Conservation (phyloP, 331 rosid species). For the Acacia concinna region DNA sequence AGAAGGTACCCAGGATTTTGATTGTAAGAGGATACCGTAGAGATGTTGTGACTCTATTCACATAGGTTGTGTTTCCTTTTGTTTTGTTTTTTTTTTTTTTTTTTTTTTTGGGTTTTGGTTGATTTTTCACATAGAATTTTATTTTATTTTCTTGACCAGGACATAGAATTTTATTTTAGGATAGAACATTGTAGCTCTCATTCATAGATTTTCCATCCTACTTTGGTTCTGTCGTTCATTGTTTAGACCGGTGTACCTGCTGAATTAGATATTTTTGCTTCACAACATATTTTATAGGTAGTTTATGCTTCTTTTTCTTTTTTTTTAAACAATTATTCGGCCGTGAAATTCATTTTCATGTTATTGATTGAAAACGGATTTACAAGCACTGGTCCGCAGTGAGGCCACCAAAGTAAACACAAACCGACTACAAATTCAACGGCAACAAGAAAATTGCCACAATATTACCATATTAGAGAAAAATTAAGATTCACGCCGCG, state of each 20-base stretch:
- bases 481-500: not conserved
- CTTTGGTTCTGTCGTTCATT: constrained; percentile 52
- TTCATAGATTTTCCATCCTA: constrained; percentile 35
- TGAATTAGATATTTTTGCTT: constrained; percentile 43
- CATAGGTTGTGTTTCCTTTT: too few relatives aligned
- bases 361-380: not conserved
- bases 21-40: constrained; percentile 93
- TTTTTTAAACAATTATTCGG: not conserved
- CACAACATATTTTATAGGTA: constrained; percentile 33
- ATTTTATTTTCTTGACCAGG: not conserved
- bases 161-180: constrained; percentile 57
- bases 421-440: not conserved
- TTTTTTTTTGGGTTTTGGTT: not conserved
- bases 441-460: not conserved
- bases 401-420: not conserved
- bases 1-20: constrained; percentile 90
- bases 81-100: not conserved
- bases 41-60: constrained; percentile 93
- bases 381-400: too few relatives aligned
- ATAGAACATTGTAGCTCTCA: constrained; percentile 32
- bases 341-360: not conserved
- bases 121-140: constrained; percentile 58
- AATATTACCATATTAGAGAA: not conserved
- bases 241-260: constrained; percentile 43
- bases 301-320: constrained; percentile 29